Percentiles rank a stretch among this genome's conserved stretches.
Evolutionary conservation across 2,329 filamentous ascomycete genomes (phyloP).

Genomic region (Stagonosporopsis tanaceti): DNA sequence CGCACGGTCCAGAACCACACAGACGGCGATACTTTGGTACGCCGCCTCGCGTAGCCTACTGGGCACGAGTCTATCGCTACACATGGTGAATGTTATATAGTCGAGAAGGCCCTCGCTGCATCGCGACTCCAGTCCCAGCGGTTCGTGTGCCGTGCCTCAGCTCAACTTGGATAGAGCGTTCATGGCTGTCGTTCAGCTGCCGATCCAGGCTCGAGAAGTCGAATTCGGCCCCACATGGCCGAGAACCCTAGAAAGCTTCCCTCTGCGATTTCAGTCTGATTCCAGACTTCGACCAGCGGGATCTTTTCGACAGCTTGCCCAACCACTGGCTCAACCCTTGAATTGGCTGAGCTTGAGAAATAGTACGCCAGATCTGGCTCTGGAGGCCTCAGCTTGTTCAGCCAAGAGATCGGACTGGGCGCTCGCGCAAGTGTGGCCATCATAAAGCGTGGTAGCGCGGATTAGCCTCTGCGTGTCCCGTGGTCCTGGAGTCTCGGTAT

Average conservation of each 20-base stretch:
- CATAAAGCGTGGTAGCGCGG: slow-evolving; percentile 6
- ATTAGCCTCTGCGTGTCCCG: slow-evolving; percentile 2
- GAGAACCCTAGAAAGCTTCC: slow-evolving; percentile 6
- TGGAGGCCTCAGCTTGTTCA: slow-evolving; percentile 2
- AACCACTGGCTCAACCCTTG: neutral
- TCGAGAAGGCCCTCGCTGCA: slow-evolving; percentile 5
- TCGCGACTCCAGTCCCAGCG: neutral
- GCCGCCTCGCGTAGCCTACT: slow-evolving; percentile 1
- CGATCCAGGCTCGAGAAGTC: slow-evolving; percentile 6
- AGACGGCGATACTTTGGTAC: neutral
- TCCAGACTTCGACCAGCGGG: neutral
- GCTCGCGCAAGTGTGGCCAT: slow-evolving; percentile 4
- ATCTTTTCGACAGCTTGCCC: neutral
- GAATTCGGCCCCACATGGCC: slow-evolving; percentile 15
- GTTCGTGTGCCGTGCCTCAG: slow-evolving; percentile 7
- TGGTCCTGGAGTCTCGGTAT: neutral
- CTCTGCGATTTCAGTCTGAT: neutral
- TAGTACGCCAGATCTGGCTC: neutral
- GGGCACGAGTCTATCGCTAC: slow-evolving; percentile 8
- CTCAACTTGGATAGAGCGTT: neutral
- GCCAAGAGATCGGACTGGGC: slow-evolving; percentile 10
- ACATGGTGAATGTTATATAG: neutral
- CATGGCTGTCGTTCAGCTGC: slow-evolving; percentile 7
- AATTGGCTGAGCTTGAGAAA: slow-evolving; percentile 5
- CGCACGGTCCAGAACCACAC: slow-evolving; percentile 12